phyloP scores from a whole-genome alignment of 805 yeast species.

The Pichia nanzhaoensis region DNA sequence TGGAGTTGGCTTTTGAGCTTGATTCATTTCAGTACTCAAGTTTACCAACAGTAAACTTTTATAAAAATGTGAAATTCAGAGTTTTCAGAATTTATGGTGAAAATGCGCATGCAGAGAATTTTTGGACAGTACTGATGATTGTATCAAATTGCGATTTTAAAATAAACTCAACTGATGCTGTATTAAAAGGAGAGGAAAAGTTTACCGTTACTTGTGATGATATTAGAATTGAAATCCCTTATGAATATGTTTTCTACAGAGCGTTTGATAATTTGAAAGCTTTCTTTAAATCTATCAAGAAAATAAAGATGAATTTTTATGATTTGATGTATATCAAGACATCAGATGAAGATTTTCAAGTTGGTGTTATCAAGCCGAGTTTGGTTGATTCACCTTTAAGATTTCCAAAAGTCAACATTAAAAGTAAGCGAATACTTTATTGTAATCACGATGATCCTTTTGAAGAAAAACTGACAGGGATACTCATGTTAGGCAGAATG shows the following conservation, averaged over 20 bases:
- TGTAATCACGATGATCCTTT: constrained; percentile 86
- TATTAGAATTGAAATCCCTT: constrained; percentile 48
- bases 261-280: constrained; percentile 79
- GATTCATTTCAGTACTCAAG: constrained; percentile 21
- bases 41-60: constrained; percentile 14
- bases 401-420: constrained; percentile 53
- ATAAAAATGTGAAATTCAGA: constrained; percentile 15
- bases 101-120: constrained; percentile 20
- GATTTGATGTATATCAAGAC: constrained; percentile 20
- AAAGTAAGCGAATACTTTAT: constrained; percentile 50
- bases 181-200: constrained; percentile 9
- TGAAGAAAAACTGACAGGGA: constrained; percentile 62
- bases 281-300: constrained; percentile 58
- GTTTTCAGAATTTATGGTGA: constrained; percentile 26
- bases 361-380: constrained; percentile 24
- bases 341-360: constrained; percentile 29
- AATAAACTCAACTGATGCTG: background rate
- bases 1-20: constrained; percentile 25
- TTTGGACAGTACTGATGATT: constrained; percentile 25
- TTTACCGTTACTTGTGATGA: constrained; percentile 19
- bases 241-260: constrained; percentile 66
- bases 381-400: constrained; percentile 33
- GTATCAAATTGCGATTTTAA: constrained; percentile 1
- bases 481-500: constrained; percentile 56
- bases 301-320: constrained; percentile 34